Conservation (phyloP, 2,329 filamentous ascomycete species). For the Trichoderma simmonsii region DNA sequence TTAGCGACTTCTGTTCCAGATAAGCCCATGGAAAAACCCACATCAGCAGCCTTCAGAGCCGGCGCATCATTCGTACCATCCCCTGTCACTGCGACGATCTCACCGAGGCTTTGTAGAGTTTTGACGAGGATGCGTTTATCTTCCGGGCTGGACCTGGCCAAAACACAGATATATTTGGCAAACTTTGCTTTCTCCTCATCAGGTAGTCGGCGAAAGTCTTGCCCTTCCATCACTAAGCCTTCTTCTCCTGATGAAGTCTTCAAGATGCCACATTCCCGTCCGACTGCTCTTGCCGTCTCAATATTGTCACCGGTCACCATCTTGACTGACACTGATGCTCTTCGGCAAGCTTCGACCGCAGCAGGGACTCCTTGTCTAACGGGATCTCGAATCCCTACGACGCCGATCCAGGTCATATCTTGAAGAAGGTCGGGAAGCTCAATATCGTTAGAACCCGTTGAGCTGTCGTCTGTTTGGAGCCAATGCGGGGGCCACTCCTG, state of each 20-base stretch:
- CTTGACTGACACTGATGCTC: constrained; percentile 60
- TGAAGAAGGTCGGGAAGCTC: not conserved
- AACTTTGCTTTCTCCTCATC: constrained; percentile 52
- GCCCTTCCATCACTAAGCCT: constrained; percentile 63
- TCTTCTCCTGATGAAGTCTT: constrained; percentile 31
- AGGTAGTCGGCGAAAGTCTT: constrained; percentile 56
- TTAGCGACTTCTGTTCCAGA: constrained; percentile 66
- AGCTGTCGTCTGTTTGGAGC: constrained; percentile 44
- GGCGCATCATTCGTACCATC: constrained; percentile 67
- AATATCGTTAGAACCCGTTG: constrained; percentile 43
- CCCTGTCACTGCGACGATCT: constrained; percentile 62
- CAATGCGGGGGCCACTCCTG: constrained; percentile 65
- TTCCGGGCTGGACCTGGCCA: constrained; percentile 58
- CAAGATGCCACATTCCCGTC: constrained; percentile 61
- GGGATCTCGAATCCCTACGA: constrained; percentile 59
- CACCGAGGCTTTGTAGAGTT: constrained; percentile 51
- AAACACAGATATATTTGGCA: constrained; percentile 43
- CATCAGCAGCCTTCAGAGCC: constrained; percentile 62
- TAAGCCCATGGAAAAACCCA: constrained; percentile 67
- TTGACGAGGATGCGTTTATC: constrained; percentile 57
- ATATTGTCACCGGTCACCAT: constrained; percentile 55
- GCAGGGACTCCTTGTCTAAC: constrained; percentile 57
- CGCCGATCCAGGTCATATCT: not conserved
- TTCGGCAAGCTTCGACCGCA: constrained; percentile 58
- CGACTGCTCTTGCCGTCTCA: constrained; percentile 62